Base-by-base conservation (phyloP, 805 yeast genomes). In the Saccharomycopsis selenospora region DNA sequence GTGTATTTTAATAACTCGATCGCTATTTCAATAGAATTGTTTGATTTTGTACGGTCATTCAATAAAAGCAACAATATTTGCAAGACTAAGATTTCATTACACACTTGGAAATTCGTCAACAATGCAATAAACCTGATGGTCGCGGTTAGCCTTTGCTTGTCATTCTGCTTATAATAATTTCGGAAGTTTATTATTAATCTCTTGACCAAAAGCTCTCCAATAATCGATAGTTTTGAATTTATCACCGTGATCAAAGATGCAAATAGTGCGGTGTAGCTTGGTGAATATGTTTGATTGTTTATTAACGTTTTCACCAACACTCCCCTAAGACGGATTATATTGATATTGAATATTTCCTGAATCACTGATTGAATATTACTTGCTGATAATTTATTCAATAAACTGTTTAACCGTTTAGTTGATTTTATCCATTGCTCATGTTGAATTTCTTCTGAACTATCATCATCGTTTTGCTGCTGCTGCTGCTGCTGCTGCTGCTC, bases 191-290 rank as follows among this genome's bases (percentile, higher is more conserved):
- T 56, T 1, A 83, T 66, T 24, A 82, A 62, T 51, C 93, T 68
- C 6, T 70, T 58, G 0, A 72, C 60, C 27, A 85, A 53, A 3
- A 82, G 60, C 48, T 73, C 73, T 2, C 95, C 95, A 14, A 86
- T 64, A 29, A 75, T 75, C 0, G 95, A 93, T 3, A 85, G 61
- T 55, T 82, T 77, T 3, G 84, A 73, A 61, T 85, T 83, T 8
- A 88, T 45, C 0, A 82, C 71, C 1, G 82, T 71, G 0, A 76
- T 70, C 29, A 88, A 57, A 0, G 84, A 66, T 0, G 89, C 78
- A 55, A 75, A 80, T 1, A 73, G 70, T 0, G 76, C 63, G 0
- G 84, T 71, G 50, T 61, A 66, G 0, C 66, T 55, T 14, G 62
- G 40, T 11, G 79, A 68, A 5, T 58, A 61, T 11, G 69, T 57